Percentiles rank a stretch among this genome's conserved stretches.
These are phyloP conservation scores for Sarocladiaceae sp. DNA, from an alignment of 2,329 filamentous ascomycete species.

Conservation along the genomic window DNA sequence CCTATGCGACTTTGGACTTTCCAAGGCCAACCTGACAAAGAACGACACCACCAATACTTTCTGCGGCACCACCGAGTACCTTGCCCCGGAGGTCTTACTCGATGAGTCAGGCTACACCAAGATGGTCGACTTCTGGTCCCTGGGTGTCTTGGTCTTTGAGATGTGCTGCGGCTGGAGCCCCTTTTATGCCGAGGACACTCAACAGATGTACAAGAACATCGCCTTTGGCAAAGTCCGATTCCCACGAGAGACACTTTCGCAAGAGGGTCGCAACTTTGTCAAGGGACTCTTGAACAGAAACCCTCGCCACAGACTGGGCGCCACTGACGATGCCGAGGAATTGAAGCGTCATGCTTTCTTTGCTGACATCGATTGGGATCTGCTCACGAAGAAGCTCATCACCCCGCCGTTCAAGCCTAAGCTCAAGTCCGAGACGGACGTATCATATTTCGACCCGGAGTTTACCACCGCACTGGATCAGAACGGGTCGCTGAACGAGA, in stretches of 20 bases:
- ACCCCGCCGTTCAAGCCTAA: slow-evolving; percentile 97
- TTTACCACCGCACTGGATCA: slow-evolving; percentile 92
- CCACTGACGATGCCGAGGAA: slow-evolving; percentile 85
- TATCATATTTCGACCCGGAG: slow-evolving; percentile 97
- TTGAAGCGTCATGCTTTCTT: slow-evolving; percentile 95
- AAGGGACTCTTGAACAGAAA: slow-evolving; percentile 97
- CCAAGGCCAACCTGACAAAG: slow-evolving; percentile 94
- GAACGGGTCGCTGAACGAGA: slow-evolving; percentile 82
- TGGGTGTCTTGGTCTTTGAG: slow-evolving; percentile 95
- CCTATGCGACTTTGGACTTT: slow-evolving; percentile 93
- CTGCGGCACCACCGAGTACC: slow-evolving; percentile 95
- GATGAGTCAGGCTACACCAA: slow-evolving; percentile 98
- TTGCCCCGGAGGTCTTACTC: slow-evolving; percentile 88
- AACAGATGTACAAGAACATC: slow-evolving; percentile 99
- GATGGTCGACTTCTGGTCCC: slow-evolving; percentile 99
- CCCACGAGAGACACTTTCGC: slow-evolving; percentile 86
- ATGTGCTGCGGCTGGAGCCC: slow-evolving; percentile 99
- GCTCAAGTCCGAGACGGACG: slow-evolving; percentile 90
- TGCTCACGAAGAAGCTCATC: slow-evolving; percentile 81
- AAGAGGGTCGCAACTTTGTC: slow-evolving; percentile 94
- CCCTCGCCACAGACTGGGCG: slow-evolving; percentile 88
- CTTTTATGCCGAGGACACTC: slow-evolving; percentile 97
- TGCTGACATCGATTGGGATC: slow-evolving; percentile 85
- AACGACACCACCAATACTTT: slow-evolving; percentile 99
- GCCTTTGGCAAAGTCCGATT: slow-evolving; percentile 98